Evolutionary conservation across 768 basidiomycete species (phyloP).

Genomic region (Strobilomyces dryophilus): DNA sequence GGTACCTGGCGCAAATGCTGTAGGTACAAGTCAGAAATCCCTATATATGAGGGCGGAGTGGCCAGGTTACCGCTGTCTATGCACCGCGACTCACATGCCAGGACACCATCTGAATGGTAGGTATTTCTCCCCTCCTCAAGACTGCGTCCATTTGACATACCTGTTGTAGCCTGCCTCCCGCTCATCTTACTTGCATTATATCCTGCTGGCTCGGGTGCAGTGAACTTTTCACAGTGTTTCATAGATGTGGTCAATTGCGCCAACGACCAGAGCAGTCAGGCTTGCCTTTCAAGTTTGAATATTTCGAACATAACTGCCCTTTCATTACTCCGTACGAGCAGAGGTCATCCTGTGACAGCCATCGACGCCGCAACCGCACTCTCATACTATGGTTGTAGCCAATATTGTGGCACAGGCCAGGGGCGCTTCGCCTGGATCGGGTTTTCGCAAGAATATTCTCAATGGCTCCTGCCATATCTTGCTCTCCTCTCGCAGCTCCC

Average conservation of each 20-base stretch:
- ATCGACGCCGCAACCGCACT: constrained; percentile 6
- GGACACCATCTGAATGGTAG: constrained; percentile 8
- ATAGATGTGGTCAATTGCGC: constrained; percentile 1
- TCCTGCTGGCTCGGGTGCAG: not conserved
- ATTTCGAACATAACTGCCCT: constrained; percentile 10
- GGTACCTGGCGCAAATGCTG: no score
- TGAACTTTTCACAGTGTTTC: constrained; percentile 15
- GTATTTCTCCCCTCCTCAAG: not conserved
- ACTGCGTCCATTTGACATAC: not conserved
- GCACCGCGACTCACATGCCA: constrained; percentile 1
- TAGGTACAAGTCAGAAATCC: no score
- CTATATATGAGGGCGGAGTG: not conserved
- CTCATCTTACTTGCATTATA: not conserved
- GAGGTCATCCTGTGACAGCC: not conserved
- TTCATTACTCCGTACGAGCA: constrained; percentile 11
- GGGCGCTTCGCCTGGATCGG: constrained; percentile 15
- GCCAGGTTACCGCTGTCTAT: not conserved
- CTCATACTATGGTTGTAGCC: constrained; percentile 3
- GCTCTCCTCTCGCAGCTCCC: constrained; percentile 48
- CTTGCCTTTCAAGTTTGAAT: constrained; percentile 1
- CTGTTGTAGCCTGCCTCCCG: not conserved
- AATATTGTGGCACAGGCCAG: constrained; percentile 19
- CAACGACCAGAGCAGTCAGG: not conserved
- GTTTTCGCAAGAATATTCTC: constrained; percentile 35
- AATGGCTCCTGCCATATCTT: constrained; percentile 48